Evolutionary conservation across 176 grass and related monocot genomes (phyloP), one percentile per base, ranked within the genome.

Genomic region (Cenchrus fungigraminus): DNA sequence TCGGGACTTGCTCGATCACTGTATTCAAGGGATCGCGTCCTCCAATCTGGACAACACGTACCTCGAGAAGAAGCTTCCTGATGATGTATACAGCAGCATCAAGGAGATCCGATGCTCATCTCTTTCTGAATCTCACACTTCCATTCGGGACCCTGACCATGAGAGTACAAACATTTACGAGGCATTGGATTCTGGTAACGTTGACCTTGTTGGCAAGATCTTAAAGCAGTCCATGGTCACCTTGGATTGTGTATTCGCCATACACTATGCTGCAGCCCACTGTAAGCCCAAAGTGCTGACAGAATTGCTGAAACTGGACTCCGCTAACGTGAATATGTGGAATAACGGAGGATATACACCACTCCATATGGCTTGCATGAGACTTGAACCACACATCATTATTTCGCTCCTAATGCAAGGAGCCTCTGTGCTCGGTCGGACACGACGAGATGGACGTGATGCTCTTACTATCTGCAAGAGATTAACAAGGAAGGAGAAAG

Each of bases 201-300:
- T 94, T 59, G 40, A 82, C 37, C 89, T 87, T 37, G 92, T 83
- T 66, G 45, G 13, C 34, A 20, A 69, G 53, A 73, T 94, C 11
- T 71, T 94, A 3, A 76, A 50, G 2, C 81, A 91, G 74, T 25
- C 22, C 89, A 84, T 15, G 5, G 9, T 91, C 42, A 89, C 82
- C 34, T 79, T 91, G 60, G 92, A 91, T 65, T 73, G 79, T 70
- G 87, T 87, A 52, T 75, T 82, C 54, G 89, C 89, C 76, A 44
- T 94, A 85, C 89, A 91, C 68, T 89, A 94, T 85, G 89, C 92
- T 32, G 87, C 87, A 40, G 84, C 92, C n/a, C 87, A 76, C 22
- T 94, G 92, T 68, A 73, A 82, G 4, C 85, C 89, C 5, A 83
- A 94, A 43, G 56, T 94, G 11, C 31, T 94, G 0, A 37, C 54